Base-by-base conservation (phyloP, 768 basidiomycete genomes). In the Gautieria morchelliformis region DNA sequence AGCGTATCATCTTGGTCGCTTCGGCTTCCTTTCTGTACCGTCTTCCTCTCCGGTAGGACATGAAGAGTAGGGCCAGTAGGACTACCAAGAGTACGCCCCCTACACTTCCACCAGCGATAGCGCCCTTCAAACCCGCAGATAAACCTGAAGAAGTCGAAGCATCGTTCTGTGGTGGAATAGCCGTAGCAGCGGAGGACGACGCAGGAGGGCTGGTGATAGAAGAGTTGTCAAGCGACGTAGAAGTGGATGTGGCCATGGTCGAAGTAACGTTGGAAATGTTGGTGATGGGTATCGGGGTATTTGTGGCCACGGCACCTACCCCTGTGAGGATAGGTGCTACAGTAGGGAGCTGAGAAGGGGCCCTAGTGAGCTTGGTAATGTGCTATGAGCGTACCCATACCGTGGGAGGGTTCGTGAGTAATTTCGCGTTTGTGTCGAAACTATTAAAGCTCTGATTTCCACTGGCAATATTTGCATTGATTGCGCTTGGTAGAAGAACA, bases 41-140 rank as follows among this genome's bases (percentile, higher is more conserved):
- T 32, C 9, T 44, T 22, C 41, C 53, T 24, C 53, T 35, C 19
- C 56, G 30, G 47, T 40, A 51, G 7, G 30, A 58, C 17, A 58
- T 51, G 27, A 52, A 11, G 32, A 58, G 20, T 20, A 52, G 27
- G 30, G 49, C 33, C 11, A 51, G 11, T 10, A 52, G 40, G 33
- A 58, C 20, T 30, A 58, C 39, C 20, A 55, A 4, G 8, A 52
- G n/a, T 20, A 51, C 11, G 10, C 5, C 50, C 19, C 48, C 56
- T 6, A 52, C 48, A n/a, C 35, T 50, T 5, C 56, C 56, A 51
- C 56, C 56, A 45, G 49, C 48, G 17, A 52, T 52, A 30, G 52
- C 56, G 5, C 56, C 56, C 35, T 30, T 58, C 19, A 39, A 32
- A 20, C 48, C 56, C 3, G 48, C 17, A 17, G 33, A 27, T 33